phyloP scores from a whole-genome alignment of 1,284 basidiomycete species.

The Trametes polyzona region DNA sequence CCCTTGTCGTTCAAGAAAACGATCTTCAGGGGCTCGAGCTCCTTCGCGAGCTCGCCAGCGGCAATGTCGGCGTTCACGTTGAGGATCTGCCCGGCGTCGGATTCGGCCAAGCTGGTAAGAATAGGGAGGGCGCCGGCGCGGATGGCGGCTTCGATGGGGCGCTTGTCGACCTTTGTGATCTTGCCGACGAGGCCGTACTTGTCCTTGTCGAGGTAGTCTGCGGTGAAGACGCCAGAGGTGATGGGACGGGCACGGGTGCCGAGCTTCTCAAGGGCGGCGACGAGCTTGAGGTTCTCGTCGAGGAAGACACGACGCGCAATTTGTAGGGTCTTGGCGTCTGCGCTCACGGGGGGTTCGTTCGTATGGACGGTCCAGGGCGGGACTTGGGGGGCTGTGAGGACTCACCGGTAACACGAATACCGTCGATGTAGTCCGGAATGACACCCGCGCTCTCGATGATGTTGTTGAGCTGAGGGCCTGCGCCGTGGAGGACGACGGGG shows the following conservation, averaged over 20 bases:
- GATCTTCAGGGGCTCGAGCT: slow-evolving; percentile 98
- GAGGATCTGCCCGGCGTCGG: slow-evolving; percentile 89
- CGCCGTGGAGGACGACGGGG: slow-evolving; percentile 93
- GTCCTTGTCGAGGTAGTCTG: slow-evolving; percentile 90
- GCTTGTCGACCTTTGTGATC: slow-evolving; percentile 91
- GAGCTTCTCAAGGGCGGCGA: slow-evolving; percentile 87
- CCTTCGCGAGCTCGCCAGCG: slow-evolving; percentile 94
- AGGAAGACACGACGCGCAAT: slow-evolving; percentile 95
- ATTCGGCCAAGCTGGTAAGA: slow-evolving; percentile 90
- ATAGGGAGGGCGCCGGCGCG: slow-evolving; percentile 93
- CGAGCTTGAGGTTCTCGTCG: slow-evolving; percentile 93
- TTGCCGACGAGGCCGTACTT: slow-evolving; percentile 96
- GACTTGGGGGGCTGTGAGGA: slow-evolving; percentile 4
- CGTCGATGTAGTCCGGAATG: slow-evolving; percentile 93
- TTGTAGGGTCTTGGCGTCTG: slow-evolving; percentile 90
- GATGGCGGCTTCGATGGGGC: slow-evolving; percentile 93
- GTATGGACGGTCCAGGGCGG: background rate
- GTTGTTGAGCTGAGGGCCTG: slow-evolving; percentile 92
- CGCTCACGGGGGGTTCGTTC: background rate
- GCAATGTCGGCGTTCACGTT: slow-evolving; percentile 98
- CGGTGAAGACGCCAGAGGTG: slow-evolving; percentile 94
- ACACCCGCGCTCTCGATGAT: slow-evolving; percentile 91
- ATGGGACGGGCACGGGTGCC: slow-evolving; percentile 95
- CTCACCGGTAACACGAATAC: slow-evolving; percentile 90
- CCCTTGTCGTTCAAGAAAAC: slow-evolving; percentile 99